These are phyloP conservation scores for Pseudogymnoascus sp. DNA, from an alignment of 2,329 filamentous ascomycete genomes.

Conservation along the genomic window DNA sequence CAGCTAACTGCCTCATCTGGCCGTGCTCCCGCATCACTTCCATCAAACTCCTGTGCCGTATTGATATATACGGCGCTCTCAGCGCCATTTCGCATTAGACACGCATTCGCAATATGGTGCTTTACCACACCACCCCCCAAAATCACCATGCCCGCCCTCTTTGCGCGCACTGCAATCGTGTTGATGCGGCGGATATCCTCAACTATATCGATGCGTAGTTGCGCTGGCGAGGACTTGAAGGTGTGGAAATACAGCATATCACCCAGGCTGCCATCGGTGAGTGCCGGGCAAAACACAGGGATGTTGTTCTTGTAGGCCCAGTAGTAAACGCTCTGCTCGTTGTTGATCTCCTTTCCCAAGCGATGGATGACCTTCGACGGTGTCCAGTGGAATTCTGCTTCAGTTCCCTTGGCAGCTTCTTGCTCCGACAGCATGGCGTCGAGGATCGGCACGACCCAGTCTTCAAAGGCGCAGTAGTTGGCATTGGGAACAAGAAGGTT, in stretches of 20 bases:
- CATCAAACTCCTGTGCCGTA: slow-evolving; percentile 94
- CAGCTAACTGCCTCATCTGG: slow-evolving; percentile 97
- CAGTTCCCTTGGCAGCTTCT: slow-evolving; percentile 64
- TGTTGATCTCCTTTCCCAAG: slow-evolving; percentile 87
- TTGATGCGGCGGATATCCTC: slow-evolving; percentile 92
- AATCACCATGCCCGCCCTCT: slow-evolving; percentile 89
- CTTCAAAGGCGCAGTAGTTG: slow-evolving; percentile 96
- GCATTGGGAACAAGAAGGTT: slow-evolving; percentile 93
- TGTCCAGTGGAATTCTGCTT: slow-evolving; percentile 78
- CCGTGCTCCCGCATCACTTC: slow-evolving; percentile 87
- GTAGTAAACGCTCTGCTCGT: slow-evolving; percentile 87
- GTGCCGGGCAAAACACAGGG: slow-evolving; percentile 89
- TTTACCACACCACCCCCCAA: slow-evolving; percentile 93
- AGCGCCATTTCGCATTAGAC: slow-evolving; percentile 93
- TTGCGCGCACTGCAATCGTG: slow-evolving; percentile 79
- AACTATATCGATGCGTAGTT: slow-evolving; percentile 83
- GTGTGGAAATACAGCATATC: slow-evolving; percentile 99
- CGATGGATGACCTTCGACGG: slow-evolving; percentile 86
- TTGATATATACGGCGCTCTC: slow-evolving; percentile 98
- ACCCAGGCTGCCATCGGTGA: slow-evolving; percentile 90
- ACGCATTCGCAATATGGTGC: slow-evolving; percentile 97
- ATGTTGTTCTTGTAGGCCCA: slow-evolving; percentile 98
- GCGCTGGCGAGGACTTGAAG: slow-evolving; percentile 75
- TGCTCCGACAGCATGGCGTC: slow-evolving; percentile 92
- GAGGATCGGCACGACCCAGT: slow-evolving; percentile 95